Evolutionary conservation across 2,329 filamentous ascomycete genomes (phyloP), one percentile per base, ranked within the genome.

Genomic region (Corinectria fuckeliana): DNA sequence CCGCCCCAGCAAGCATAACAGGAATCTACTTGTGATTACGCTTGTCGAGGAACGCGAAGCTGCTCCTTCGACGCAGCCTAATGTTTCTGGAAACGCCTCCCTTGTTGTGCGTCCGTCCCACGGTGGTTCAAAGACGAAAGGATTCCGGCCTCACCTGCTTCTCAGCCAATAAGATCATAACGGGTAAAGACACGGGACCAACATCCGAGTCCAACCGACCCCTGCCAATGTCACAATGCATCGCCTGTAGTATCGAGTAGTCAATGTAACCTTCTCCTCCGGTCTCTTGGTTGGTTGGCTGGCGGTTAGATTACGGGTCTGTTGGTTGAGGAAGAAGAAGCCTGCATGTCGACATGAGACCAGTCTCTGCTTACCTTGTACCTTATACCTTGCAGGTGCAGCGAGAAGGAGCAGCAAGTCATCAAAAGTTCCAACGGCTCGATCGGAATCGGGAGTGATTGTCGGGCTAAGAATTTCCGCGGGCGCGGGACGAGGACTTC

Each of bases 271-370:
- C 21, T 13, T 18, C 18, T 21, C 23, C 26, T n/a, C 23, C 3
- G 7, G 18, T 44, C 42, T 21, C 42, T 54, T 26, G 45, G 30
- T 25, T 5, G 25, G 41, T 54, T 42, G 50, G 30, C 39, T 48
- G 41, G 23, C 10, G 10, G 16, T 28, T 20, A 4, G n/a, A n/a
- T 34, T 5, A 34, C 16, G n/a, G 32, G 16, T 16, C 5, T 36
- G 32, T 36, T 42, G 21, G 39, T 42, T 25, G 39, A n/a, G 20
- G 20, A 18, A 42, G 25, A 25, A 50, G 21, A 50, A 16, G 32
- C 41, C 21, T 47, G 39, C 30, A 41, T 32, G 14, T 18, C 18
- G 32, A 25, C 52, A 34, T 56, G 44, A 56, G 44, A 42, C 44
- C 16, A 7, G 10, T n/a, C n/a, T n/a, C 26, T 18, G 20, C 11